Base-by-base conservation (phyloP, 1,284 basidiomycete genomes). In the Peniophora sp. region DNA sequence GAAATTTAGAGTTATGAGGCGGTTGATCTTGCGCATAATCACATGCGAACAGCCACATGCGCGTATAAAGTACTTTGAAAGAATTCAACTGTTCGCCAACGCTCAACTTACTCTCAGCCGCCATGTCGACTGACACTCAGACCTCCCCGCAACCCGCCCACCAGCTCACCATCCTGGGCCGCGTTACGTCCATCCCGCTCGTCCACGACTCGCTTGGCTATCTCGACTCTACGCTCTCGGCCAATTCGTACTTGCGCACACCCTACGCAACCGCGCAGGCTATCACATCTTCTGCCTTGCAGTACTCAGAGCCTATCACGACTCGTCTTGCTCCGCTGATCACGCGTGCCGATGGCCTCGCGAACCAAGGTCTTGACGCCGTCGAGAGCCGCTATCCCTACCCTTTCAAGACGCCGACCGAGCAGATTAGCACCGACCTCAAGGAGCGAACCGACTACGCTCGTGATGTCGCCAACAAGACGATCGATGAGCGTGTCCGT, bases 351-450 rank as follows among this genome's bases (percentile, higher is more conserved):
- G 80, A 90, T 58, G 76, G 66, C 22, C 70, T 70, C 52, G 87
- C 84, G 17, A 87, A 88, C 73, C 82, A 79, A 68, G 83, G 78
- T 22, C 72, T 88, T 47, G 86, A 90, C 60, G 78, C 64, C n/a
- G 82, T 89, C 48, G 74, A 88, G 68, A 71, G 75, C 48, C 76
- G 78, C 43, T 87, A 81, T 62, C 88, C 87, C 11, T 85, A 83
- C 62, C 79, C 86, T 3, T 89, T 90, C 75, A 72, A 79, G 54
- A 78, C 78, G 10, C 79, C 79, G 56, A 80, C 85, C 2, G 83
- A 85, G 58, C 85, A 88, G 8, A 76, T 90, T 24, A 70, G 72
- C 27, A 72, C 68, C n/a, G 78, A 76, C 54, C 70, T 88, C 41
- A 78, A 75, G 58, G 72, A 79, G 53, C 69, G 70, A 50, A 75